Base-by-base conservation (phyloP, 164 flowering plant genomes). In the Tetracentron sinense region DNA sequence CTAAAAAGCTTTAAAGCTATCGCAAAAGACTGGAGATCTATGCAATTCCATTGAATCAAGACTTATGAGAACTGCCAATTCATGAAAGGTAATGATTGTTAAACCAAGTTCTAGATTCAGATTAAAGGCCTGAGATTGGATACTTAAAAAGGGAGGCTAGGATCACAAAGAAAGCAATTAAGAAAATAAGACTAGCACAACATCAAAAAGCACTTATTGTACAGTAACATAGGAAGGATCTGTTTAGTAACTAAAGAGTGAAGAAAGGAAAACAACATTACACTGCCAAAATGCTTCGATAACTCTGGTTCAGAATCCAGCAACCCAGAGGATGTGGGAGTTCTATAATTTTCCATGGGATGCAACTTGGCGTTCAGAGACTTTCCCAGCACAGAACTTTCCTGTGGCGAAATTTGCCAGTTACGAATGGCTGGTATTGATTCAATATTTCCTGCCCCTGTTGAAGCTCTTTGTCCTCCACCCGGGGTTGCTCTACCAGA, bases 251-350 rank as follows among this genome's bases (percentile, higher is more conserved):
- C 17, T 28, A 7, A 15, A 15, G 4, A 58, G 42, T 31, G 61
- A 56, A 46, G 23, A 11, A 52, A 66, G 54, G 16, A 57, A 7
- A 23, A 42, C 10, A 44, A 42, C 65, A 58, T 77, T 83, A 92
- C 98, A 82, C 79, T 88, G 61, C 77, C 72, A 54, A 75, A 79
- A 48, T 84, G 84, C 64, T 79, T 86, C 42, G 89, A 79, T 33
- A 80, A 65, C 44, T 75, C 82, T 48, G 75, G 83, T 62, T 77
- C 87, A 28, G 76, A 66, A 44, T 56, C 74, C 65, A 54, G 44
- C 57, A 58, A 52, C 63, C 69, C 72, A 7, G 77, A 54, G 15
- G 61, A 49, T 1, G 73, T 60, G 29, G 68, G 33, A 63, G 48
- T 57, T 55, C 67, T 77, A 52, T 42, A 51, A 47, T 66, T 59